Conservation (phyloP, 345 rosid species). For the Mangifera indica region DNA sequence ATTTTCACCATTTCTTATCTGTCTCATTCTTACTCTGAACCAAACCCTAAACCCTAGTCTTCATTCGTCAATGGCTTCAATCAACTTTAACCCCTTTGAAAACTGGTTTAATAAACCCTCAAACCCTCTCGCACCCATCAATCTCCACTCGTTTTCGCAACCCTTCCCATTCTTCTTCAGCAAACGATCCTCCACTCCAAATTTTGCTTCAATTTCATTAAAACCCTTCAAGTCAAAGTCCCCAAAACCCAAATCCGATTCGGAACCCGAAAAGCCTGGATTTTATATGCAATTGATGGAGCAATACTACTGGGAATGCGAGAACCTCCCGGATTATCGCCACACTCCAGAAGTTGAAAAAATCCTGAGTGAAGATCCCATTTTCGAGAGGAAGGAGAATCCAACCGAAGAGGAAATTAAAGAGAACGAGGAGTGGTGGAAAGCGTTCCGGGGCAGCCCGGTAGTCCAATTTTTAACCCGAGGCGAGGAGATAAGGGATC, state of each 20-base stretch:
- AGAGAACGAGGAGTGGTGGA: slow-evolving; percentile 79
- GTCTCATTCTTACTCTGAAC: neutral
- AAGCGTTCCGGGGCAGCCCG: slow-evolving; percentile 56
- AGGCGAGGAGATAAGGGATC: slow-evolving; percentile 59
- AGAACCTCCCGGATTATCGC: slow-evolving; percentile 69
- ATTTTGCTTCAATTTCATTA: slow-evolving; percentile 66
- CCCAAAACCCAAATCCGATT: slow-evolving; percentile 9
- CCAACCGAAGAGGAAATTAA: slow-evolving; percentile 60
- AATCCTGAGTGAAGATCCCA: slow-evolving; percentile 55
- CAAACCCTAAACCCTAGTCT: neutral
- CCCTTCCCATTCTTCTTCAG: slow-evolving; percentile 31
- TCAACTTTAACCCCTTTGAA: slow-evolving; percentile 76
- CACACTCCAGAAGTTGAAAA: slow-evolving; percentile 78
- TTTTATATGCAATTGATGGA: slow-evolving; percentile 41
- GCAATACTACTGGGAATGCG: slow-evolving; percentile 77
- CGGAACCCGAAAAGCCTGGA: slow-evolving; percentile 41
- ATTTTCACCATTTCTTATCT: neutral
- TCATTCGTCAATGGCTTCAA: slow-evolving; percentile 51
- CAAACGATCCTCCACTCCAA: slow-evolving; percentile 27
- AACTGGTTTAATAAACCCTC: slow-evolving; percentile 76
- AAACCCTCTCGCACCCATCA: slow-evolving; percentile 56
- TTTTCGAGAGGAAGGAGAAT: slow-evolving; percentile 66
- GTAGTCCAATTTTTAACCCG: slow-evolving; percentile 63
- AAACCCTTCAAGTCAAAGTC: slow-evolving; percentile 24
- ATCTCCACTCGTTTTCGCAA: slow-evolving; percentile 41